These are phyloP conservation scores for Eucalyptus curtisii DNA, from an alignment of 345 rosid genomes.

Conservation along the genomic window DNA sequence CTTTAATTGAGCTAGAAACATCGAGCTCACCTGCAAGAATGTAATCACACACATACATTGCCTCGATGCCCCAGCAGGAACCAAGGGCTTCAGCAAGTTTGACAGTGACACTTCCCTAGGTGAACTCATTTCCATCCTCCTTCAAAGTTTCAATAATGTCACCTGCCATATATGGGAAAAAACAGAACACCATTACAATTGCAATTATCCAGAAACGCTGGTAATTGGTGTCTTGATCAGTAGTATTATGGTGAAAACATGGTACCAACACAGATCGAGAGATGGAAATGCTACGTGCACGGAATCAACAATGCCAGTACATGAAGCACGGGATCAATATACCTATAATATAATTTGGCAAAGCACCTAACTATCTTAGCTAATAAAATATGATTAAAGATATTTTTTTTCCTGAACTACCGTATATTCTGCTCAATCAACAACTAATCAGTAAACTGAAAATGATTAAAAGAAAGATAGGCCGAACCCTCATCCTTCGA, in stretches of 20 bases:
- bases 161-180: conserved; percentile 24
- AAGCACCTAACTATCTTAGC: neutral
- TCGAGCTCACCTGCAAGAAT: conserved; percentile 65
- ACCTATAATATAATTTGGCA: neutral
- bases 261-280: neutral
- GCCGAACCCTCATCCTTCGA: neutral
- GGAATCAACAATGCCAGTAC: neutral
- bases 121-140: conserved; percentile 56
- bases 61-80: conserved; percentile 92
- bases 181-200: neutral
- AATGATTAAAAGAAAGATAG: neutral
- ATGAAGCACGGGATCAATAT: neutral
- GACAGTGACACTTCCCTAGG: conserved; percentile 77
- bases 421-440: neutral
- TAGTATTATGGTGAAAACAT: neutral
- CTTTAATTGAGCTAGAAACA: conserved; percentile 90
- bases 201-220: neutral
- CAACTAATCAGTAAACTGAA: neutral
- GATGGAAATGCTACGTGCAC: neutral
- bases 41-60: conserved; percentile 77
- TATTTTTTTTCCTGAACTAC: neutral
- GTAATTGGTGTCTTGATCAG: neutral
- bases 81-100: conserved; percentile 79
- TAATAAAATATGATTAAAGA: neutral
- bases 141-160: conserved; percentile 61